A percentile compares a stretch with the other conserved stretches of the same genome.
Conservation (phyloP, 2,329 filamentous ascomycete species). For the Paecilomyces sp. region DNA sequence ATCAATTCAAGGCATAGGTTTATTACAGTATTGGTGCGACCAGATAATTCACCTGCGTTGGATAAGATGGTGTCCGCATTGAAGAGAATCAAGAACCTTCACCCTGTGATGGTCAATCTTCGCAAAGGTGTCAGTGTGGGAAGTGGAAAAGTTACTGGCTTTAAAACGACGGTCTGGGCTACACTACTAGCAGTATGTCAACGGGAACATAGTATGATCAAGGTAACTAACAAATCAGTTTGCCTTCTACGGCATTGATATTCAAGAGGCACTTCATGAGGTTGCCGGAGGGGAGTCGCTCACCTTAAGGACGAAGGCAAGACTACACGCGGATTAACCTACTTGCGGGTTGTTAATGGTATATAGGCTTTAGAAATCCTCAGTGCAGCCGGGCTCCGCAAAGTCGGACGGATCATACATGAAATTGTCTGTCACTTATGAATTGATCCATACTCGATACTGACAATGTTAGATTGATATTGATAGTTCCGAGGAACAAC, state of each 20-base stretch:
- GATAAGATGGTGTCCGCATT: constrained; percentile 54
- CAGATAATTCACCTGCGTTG: constrained; percentile 57
- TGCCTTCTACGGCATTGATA: constrained; percentile 60
- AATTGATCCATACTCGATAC: not conserved
- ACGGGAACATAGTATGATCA: not conserved
- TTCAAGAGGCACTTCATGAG: constrained; percentile 58
- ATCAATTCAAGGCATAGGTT: constrained; percentile 68
- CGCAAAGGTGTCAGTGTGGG: constrained; percentile 65
- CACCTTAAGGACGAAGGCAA: constrained; percentile 48
- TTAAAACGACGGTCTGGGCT: constrained; percentile 64
- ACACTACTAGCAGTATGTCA: constrained; percentile 50
- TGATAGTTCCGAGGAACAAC: constrained; percentile 62
- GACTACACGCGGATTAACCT: not conserved
- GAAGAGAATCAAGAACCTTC: constrained; percentile 69
- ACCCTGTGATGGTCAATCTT: constrained; percentile 59
- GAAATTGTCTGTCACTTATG: constrained; percentile 44
- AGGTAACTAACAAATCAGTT: constrained; percentile 46
- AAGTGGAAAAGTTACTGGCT: constrained; percentile 45
- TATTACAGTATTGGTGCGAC: constrained; percentile 58
- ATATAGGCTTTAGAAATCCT: constrained; percentile 53
- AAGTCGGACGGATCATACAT: constrained; percentile 63
- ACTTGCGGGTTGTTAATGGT: not conserved
- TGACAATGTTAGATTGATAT: constrained; percentile 59
- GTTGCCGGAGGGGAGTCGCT: constrained; percentile 49
- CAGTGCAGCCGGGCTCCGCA: constrained; percentile 51